These are phyloP conservation scores for Aspergillus fijiensis DNA, from an alignment of 2,329 filamentous ascomycete species.

Conservation along the genomic window DNA sequence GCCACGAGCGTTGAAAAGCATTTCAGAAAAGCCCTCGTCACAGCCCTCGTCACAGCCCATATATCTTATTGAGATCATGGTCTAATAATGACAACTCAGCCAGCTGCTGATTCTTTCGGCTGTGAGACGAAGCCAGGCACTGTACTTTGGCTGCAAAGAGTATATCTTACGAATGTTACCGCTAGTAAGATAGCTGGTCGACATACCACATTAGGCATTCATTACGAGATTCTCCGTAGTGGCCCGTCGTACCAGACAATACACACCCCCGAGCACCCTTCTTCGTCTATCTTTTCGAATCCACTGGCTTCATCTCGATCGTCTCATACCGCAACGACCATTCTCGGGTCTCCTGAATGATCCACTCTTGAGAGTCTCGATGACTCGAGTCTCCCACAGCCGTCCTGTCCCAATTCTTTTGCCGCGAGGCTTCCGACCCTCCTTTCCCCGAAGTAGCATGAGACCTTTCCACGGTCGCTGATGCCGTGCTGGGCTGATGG, in stretches of 20 bases:
- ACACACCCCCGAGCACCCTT: neutral
- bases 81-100: no score
- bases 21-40: no score
- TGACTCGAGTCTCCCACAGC: neutral
- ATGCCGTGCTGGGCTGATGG: neutral
- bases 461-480: neutral
- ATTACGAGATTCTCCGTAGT: no score
- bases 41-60: no score
- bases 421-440: neutral
- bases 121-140: no score
- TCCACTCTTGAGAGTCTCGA: neutral
- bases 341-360: conserved; percentile 6
- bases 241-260: neutral
- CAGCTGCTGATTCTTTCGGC: no score
- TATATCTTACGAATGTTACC: no score
- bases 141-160: no score
- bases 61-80: no score
- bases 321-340: conserved; percentile 2
- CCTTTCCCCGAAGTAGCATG: neutral
- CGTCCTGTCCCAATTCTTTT: neutral
- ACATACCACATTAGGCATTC: no score
- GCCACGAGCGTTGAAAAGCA: no score
- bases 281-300: neutral
- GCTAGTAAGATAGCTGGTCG: no score
- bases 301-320: neutral